phyloP scores from a whole-genome alignment of 2,329 filamentous ascomycete species.

The Xylaria digitata region DNA sequence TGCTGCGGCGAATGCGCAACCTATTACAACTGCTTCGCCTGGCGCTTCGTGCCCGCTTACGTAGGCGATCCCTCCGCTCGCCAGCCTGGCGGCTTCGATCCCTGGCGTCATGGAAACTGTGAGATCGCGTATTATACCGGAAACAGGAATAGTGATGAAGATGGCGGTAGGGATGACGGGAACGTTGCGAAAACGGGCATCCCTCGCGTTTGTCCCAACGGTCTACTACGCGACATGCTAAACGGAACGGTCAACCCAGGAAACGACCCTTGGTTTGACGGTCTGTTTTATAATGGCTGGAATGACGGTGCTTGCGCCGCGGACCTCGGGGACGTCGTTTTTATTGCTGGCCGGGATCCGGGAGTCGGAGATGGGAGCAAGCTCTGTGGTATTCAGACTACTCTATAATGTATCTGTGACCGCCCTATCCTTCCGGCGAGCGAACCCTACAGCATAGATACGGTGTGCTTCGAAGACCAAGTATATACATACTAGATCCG shows the following conservation, averaged over 20 bases:
- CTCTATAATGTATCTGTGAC: no score
- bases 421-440: neutral
- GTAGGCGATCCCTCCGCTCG: conserved; percentile 37
- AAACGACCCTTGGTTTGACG: conserved; percentile 35
- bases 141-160: conserved; percentile 25
- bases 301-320: conserved; percentile 48
- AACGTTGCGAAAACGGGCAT: conserved; percentile 21
- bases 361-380: conserved; percentile 40
- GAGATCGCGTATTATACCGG: conserved; percentile 47
- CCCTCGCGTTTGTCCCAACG: conserved; percentile 42
- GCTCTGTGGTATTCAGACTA: conserved; percentile 20
- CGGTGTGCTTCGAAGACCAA: no score
- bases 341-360: conserved; percentile 38
- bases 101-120: conserved; percentile 48
- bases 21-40: conserved; percentile 50
- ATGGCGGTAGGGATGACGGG: neutral
- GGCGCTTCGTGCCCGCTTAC: conserved; percentile 47
- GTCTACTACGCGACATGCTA: conserved; percentile 32
- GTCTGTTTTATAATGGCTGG: conserved; percentile 50
- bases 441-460: no score
- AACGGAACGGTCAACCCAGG: conserved; percentile 36
- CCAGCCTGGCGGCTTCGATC: conserved; percentile 49
- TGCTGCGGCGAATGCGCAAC: conserved; percentile 48
- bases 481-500: no score
- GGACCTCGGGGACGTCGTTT: conserved; percentile 38